These are phyloP conservation scores for Alternaria gaisen DNA, from an alignment of 2,329 filamentous ascomycete species.

Conservation along the genomic window DNA sequence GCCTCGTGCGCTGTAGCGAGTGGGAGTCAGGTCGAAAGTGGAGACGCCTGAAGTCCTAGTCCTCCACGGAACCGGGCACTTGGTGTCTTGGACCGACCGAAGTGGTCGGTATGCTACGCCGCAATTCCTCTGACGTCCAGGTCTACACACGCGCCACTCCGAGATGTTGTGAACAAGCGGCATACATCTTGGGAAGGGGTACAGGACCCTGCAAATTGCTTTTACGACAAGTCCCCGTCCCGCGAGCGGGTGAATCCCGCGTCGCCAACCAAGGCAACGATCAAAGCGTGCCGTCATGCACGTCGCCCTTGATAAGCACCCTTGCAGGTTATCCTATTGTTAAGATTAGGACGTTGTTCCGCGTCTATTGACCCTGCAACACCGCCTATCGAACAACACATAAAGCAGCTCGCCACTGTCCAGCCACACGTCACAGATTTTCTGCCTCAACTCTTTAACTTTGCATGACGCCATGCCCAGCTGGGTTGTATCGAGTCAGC, in stretches of 20 bases:
- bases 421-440: conserved; percentile 18
- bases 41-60: conserved; percentile 3
- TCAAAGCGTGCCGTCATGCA: neutral
- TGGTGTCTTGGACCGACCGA: conserved; percentile 3
- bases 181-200: neutral
- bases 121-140: conserved; percentile 1
- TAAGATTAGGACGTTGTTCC: conserved; percentile 12
- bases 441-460: conserved; percentile 6
- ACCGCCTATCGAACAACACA: conserved; percentile 10
- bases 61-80: conserved; percentile 4
- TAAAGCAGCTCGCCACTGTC: conserved; percentile 15
- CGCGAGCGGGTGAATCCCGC: neutral
- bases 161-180: neutral
- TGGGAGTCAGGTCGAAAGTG: conserved; percentile 4
- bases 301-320: conserved; percentile 10
- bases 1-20: conserved; percentile 5
- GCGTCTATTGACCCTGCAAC: conserved; percentile 6
- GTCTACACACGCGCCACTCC: conserved; percentile 1
- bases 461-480: conserved; percentile 12
- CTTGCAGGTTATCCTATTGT: conserved; percentile 8
- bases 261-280: neutral
- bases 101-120: neutral
- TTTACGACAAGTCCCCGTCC: neutral
- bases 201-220: conserved; percentile 3
- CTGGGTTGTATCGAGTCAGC: conserved; percentile 9